Conservation (phyloP, 140 eudicot genomes). For the Senecio squalidus region DNA sequence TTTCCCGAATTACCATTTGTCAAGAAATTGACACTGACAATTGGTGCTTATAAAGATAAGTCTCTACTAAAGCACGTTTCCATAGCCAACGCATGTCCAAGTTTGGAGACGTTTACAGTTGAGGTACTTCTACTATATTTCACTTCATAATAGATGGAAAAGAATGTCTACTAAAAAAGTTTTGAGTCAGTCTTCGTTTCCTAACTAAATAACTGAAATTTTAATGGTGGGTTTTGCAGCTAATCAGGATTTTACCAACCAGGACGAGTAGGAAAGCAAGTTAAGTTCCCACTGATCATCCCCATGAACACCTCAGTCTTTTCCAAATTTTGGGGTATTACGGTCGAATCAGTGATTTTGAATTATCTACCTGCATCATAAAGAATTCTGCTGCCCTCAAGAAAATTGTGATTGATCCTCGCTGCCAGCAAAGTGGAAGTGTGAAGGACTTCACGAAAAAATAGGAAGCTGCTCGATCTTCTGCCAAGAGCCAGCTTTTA, state of each 20-base stretch:
- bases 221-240: no score
- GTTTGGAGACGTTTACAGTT: constrained; percentile 28
- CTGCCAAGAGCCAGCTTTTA: not conserved
- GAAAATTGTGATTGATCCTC: not conserved
- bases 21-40: constrained; percentile 30
- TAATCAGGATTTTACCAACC: not conserved
- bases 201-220: no score
- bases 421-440: not conserved
- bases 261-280: not conserved
- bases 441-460: not conserved
- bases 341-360: not conserved
- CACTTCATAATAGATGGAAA: no score
- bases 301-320: not conserved
- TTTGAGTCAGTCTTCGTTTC: no score
- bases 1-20: constrained; percentile 30
- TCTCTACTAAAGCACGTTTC: constrained; percentile 24
- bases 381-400: not conserved
- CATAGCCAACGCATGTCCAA: constrained; percentile 28
- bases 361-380: not conserved
- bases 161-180: no score
- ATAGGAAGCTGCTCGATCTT: not conserved
- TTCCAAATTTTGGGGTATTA: not conserved
- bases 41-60: constrained; percentile 34
- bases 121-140: constrained; percentile 20
- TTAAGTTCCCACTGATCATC: not conserved